Evolutionary conservation across 139 green algal species (phyloP).

Genomic region (Eudorina sp.): DNA sequence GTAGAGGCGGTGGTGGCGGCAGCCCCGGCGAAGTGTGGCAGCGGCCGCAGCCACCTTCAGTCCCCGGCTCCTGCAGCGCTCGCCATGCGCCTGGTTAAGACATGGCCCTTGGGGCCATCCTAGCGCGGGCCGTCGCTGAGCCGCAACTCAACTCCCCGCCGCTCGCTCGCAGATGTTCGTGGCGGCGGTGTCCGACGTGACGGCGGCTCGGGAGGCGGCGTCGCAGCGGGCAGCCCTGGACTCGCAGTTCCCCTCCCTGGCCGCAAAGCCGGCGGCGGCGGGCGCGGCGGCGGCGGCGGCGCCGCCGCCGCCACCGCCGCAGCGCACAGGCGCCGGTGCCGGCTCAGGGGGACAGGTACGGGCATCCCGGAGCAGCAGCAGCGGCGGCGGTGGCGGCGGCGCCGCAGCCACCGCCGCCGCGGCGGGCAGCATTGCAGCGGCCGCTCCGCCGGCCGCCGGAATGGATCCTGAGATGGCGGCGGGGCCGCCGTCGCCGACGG

Average conservation of each 20-base stretch:
- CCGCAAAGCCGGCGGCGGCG: background rate
- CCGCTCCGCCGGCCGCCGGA: background rate
- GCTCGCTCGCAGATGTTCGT: conserved; percentile 60
- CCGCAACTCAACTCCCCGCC: too few species aligned
- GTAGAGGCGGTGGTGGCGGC: too few species aligned
- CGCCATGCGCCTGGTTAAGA: too few species aligned
- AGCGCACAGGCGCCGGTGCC: background rate
- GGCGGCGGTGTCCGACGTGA: conserved; percentile 48
- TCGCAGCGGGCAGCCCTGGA: conserved; percentile 23
- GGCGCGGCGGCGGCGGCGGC: background rate
- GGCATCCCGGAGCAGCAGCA: too few species aligned
- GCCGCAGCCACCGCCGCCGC: background rate
- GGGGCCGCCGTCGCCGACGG: background rate
- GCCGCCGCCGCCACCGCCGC: background rate
- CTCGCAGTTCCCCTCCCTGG: conserved; percentile 49
- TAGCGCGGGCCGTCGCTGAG: too few species aligned
- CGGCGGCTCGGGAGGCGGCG: conserved; percentile 7
- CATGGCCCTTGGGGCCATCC: too few species aligned
- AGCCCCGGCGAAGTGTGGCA: too few species aligned
- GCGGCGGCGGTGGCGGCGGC: background rate
- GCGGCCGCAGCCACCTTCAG: too few species aligned
- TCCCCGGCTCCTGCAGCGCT: too few species aligned
- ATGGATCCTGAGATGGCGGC: background rate
- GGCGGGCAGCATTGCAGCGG: conserved; percentile 18
- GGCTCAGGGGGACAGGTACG: too few species aligned